Conservation (phyloP, 306 rosid genomes). For the Quercus ilex region DNA sequence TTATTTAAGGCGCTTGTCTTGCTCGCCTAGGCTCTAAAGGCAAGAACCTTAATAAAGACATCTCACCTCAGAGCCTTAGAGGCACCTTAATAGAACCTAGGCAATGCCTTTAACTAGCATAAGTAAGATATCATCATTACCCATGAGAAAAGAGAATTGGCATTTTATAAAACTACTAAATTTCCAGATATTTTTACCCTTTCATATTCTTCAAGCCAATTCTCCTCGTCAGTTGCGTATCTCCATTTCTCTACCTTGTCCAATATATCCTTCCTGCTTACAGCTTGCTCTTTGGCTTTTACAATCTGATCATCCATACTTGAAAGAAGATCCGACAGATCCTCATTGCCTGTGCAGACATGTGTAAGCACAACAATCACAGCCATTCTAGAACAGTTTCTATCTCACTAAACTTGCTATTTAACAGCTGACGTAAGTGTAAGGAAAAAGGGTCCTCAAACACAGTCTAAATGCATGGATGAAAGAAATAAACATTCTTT, state of each 20-base stretch:
- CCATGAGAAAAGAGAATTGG: not conserved
- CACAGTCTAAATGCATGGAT: not conserved
- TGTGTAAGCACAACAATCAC: slow-evolving; percentile 1
- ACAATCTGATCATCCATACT: slow-evolving; percentile 81
- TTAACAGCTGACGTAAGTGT: not conserved
- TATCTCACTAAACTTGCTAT: not conserved
- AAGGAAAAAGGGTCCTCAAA: not conserved
- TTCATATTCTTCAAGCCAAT: slow-evolving; percentile 94
- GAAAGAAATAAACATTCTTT: not conserved
- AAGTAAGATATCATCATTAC: not conserved
- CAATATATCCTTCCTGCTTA: slow-evolving; percentile 85
- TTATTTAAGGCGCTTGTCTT: too few relatives aligned
- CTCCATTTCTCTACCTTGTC: slow-evolving; percentile 88
- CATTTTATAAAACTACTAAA: not conserved
- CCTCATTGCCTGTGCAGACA: slow-evolving; percentile 50
- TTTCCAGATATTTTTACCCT: slow-evolving; percentile 44
- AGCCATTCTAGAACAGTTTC: not conserved
- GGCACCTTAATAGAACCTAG: too few relatives aligned
- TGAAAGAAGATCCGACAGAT: slow-evolving; percentile 67
- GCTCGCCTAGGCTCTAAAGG: too few relatives aligned
- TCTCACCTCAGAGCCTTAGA: too few relatives aligned
- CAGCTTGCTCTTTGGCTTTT: slow-evolving; percentile 82
- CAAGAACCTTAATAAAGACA: too few relatives aligned
- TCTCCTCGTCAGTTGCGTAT: slow-evolving; percentile 84
- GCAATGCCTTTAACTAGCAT: too few relatives aligned